Base-by-base conservation (phyloP, 2,329 filamentous ascomycete genomes). In the Celoporthe dispersa region DNA sequence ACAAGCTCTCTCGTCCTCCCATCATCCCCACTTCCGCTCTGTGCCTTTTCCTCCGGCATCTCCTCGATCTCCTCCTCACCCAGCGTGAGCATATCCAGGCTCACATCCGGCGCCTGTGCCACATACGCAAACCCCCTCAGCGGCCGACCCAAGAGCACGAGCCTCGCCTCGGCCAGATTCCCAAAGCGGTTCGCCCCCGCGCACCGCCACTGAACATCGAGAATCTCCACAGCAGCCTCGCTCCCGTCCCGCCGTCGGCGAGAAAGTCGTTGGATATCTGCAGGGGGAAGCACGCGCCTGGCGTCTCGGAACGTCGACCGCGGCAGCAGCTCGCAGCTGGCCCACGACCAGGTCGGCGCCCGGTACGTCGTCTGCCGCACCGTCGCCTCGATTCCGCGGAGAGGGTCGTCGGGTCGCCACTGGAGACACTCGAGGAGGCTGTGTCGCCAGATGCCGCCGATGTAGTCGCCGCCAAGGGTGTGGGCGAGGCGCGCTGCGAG, bases 321-420 rank as follows among this genome's bases (percentile, higher is more conserved):
- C 31, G 65, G 65, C 41, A 22, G 55, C 39, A 67, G 65, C 53
- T 67, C 65, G 31, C 65, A 67, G 55, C 65, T 67, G 14, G 65
- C 65, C 55, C 65, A 67, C 22, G 65, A 67, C 65, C 65, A 67
- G 11, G 55, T 67, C 53, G 65, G 65, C 7, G 65, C 65, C 28
- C 65, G 65, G 37, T 37, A 59, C 5, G 7, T n/a, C 9, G 22
- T 12, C 55, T 67, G 65, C 14, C 65, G 65, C 9, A 61, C 1
- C 28, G 55, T 33, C 7, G 28, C 55, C 19, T 67, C 55, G 3
- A 6, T 61, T 0, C 65, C 55, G 1, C 65, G 37, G 55, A 60
- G 31, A 28, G 41, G 39, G 16, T n/a, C 25, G 53, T 51, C 19
- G 25, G 65, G 31, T 37, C 55, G 55, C 65, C 65, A 67, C 39